Percentiles rank a stretch among this genome's conserved stretches.
These are phyloP conservation scores for Gossypium turneri DNA, from an alignment of 345 rosid genomes.

Conservation along the genomic window DNA sequence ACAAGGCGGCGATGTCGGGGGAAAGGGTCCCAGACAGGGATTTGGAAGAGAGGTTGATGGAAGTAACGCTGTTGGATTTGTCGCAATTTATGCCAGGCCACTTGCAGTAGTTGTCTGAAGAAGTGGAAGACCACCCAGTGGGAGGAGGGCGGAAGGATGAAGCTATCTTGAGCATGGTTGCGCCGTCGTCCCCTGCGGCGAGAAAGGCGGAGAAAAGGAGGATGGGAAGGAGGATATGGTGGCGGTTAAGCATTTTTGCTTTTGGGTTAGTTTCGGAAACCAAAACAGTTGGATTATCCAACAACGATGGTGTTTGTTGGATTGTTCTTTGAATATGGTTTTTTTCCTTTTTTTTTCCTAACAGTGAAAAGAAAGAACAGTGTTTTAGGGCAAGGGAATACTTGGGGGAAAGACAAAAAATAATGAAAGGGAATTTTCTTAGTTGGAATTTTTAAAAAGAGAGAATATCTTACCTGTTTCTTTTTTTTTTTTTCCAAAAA, in stretches of 20 bases:
- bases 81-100: slow-evolving; percentile 63
- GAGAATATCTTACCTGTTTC: background rate
- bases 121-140: slow-evolving; percentile 46
- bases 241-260: background rate
- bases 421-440: background rate
- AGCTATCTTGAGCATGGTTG: slow-evolving; percentile 43
- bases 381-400: background rate
- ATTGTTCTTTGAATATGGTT: background rate
- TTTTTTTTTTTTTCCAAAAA: background rate
- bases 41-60: slow-evolving; percentile 34
- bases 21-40: slow-evolving; percentile 48
- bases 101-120: slow-evolving; percentile 33
- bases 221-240: slow-evolving; percentile 15
- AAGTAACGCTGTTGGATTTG: slow-evolving; percentile 36
- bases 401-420: background rate
- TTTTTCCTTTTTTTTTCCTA: background rate
- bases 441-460: background rate
- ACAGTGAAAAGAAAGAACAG: background rate
- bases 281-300: background rate
- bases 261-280: background rate
- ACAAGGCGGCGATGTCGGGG: slow-evolving; percentile 46
- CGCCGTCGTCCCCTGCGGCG: slow-evolving; percentile 46
- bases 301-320: background rate
- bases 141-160: slow-evolving; percentile 46
- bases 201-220: slow-evolving; percentile 19